Evolutionary conservation across 2,329 filamentous ascomycete genomes (phyloP).

Genomic region (Penicillium sp.): DNA sequence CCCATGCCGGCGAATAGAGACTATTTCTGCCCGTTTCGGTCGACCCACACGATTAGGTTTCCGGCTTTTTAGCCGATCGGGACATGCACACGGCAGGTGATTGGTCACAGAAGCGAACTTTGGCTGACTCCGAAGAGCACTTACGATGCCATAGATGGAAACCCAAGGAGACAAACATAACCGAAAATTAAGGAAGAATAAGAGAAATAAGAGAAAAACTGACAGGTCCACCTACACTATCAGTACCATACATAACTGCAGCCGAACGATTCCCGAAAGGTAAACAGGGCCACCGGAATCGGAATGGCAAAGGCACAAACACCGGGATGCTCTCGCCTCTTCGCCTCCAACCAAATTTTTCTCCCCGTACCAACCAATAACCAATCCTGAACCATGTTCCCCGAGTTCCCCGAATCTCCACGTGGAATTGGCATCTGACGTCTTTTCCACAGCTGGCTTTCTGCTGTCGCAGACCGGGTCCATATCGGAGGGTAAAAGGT

Average conservation of each 20-base stretch:
- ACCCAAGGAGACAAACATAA: too few species aligned
- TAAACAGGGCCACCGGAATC: not conserved
- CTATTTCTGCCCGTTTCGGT: not conserved
- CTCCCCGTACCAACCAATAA: slow-evolving; percentile 2
- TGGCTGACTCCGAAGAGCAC: not conserved
- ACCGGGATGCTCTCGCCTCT: not conserved
- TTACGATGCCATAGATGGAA: not conserved
- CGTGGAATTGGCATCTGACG: slow-evolving; percentile 32
- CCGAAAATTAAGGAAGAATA: not conserved
- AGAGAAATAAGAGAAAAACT: not conserved
- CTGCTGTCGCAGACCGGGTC: not conserved
- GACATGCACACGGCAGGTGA: not conserved
- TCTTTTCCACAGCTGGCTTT: slow-evolving; percentile 4
- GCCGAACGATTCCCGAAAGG: not conserved
- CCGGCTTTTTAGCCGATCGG: not conserved
- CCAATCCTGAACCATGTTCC: not conserved
- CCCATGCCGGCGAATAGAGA: not conserved
- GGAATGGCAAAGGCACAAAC: not conserved
- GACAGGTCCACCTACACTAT: not conserved
- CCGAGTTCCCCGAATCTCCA: slow-evolving; percentile 14
- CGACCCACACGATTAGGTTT: slow-evolving; percentile 6
- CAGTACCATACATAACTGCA: not conserved
- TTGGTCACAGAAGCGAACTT: not conserved
- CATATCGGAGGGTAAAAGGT: not conserved
- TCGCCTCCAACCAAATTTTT: slow-evolving; percentile 1